Percentiles rank a stretch among this genome's conserved stretches.
Conservation (phyloP, 2,329 filamentous ascomycete species). For the Penicillium thymicola region DNA sequence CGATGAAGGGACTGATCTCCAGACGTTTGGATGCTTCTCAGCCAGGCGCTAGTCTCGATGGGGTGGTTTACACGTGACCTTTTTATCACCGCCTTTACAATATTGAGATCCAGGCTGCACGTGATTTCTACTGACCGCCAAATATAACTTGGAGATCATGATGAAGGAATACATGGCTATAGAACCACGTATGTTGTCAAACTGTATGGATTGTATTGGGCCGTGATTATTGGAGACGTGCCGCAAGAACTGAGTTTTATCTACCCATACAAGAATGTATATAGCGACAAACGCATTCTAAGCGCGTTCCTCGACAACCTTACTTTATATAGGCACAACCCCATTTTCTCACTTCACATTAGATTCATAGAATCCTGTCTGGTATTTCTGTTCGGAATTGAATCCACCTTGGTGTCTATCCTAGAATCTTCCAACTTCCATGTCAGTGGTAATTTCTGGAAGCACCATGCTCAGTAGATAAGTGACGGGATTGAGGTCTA, state of each 20-base stretch:
- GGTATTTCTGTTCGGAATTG: no score
- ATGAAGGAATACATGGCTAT: background rate
- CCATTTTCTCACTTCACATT: no score
- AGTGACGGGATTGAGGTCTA: background rate
- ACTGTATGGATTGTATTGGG: no score
- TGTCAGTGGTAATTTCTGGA: no score
- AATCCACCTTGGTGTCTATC: no score
- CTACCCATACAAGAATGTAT: background rate
- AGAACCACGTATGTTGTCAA: no score
- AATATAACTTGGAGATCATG: background rate
- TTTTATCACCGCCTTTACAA: background rate
- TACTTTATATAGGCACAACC: no score
- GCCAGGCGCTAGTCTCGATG: slow-evolving; percentile 22
- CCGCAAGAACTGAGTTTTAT: background rate
- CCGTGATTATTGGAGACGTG: no score
- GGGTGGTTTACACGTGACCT: slow-evolving; percentile 21
- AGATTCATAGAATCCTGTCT: no score
- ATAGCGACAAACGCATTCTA: background rate
- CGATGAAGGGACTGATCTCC: slow-evolving; percentile 26
- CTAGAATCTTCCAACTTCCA: no score
- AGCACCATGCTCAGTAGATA: no score
- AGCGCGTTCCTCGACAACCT: background rate
- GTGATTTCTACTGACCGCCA: background rate
- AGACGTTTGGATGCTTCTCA: slow-evolving; percentile 30
- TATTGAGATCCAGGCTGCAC: background rate